Base-by-base conservation (phyloP, 2,329 filamentous ascomycete species). In the Chaetomiaceae sp. region DNA sequence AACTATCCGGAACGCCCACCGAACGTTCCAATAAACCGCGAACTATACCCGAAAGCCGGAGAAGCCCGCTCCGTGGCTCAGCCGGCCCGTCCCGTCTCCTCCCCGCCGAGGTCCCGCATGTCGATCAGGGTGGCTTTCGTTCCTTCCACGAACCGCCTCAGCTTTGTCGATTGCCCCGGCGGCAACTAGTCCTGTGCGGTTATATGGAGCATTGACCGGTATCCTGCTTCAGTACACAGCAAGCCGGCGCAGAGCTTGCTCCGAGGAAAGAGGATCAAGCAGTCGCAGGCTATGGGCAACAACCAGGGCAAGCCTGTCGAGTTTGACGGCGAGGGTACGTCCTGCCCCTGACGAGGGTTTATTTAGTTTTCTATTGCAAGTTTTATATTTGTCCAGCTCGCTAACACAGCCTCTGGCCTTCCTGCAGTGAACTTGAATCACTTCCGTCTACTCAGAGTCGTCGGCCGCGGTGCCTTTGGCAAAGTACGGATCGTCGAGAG, bases 401-500 rank as follows among this genome's bases (percentile, higher is more conserved):
- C 40, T 48, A 35, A 53, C 44, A 20, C 31, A 1, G 23, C 14
- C 14, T 16, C 33, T 34, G 20, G 30, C 19, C 9, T 1, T 27
- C 52, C 44, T 38, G 38, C 62, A 96, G 93, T 96, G 62, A 97
- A 92, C 69, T 84, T 99, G 62, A 96, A 96, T 66, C 93, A 99
- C 72, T 99, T 99, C 71, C 88, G 92, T 60, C 79, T 99, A 50
- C 75, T 97, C 59, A 86, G 93, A 66, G 93, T 99, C 57, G 93
- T 99, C 61, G 93, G 93, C 59, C 95, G 96, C 70, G 93, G 93
- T 64, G 93, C 93, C 51, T 99, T 99, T 75, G 93, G 93, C 64
- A 99, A 99, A 73, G 93, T 99, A 55, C 87, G 93, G 64, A 99
- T 99, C 60, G 93, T 99, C 65, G 93, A 99, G 77, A 83, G 91